Evolutionary conservation across 176 grass and related monocot genomes (phyloP).

Genomic region (Zea luxurians): DNA sequence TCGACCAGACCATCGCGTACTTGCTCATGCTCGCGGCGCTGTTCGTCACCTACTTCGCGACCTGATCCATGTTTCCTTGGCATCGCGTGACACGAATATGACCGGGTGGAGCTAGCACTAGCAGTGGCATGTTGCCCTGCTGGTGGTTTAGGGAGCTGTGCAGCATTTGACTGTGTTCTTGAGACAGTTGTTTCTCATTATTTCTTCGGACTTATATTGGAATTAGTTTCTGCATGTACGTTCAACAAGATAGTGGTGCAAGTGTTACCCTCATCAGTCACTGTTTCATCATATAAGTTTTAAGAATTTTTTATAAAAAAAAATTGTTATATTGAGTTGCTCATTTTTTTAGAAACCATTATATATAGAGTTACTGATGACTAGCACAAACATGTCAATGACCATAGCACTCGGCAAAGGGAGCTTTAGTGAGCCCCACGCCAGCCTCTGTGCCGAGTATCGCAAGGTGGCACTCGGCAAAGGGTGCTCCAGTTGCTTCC

Average conservation of each 20-base stretch:
- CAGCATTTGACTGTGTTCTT: background rate
- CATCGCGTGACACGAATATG: too few species aligned
- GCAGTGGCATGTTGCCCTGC: too few species aligned
- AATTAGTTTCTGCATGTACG: background rate
- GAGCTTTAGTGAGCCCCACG: too few species aligned
- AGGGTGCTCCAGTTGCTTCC: too few species aligned
- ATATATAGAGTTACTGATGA: background rate
- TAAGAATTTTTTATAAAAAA: background rate
- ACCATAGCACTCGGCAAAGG: too few species aligned
- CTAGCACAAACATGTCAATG: background rate
- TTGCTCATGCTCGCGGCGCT: slow-evolving; percentile 29
- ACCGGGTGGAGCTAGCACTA: too few species aligned
- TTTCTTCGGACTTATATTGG: background rate
- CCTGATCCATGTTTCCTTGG: background rate
- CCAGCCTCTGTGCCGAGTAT: too few species aligned
- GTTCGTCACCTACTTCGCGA: slow-evolving; percentile 27
- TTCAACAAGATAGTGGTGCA: background rate
- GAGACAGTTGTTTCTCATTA: background rate
- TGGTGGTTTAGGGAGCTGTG: background rate
- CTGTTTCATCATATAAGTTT: background rate
- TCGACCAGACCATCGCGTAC: slow-evolving; percentile 34
- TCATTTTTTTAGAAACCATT: too few species aligned
- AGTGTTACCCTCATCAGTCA: background rate
- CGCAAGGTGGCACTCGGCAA: too few species aligned
- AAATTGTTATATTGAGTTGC: too few species aligned